Conservation (phyloP, 768 basidiomycete genomes). For the Polyporus arcularius region DNA sequence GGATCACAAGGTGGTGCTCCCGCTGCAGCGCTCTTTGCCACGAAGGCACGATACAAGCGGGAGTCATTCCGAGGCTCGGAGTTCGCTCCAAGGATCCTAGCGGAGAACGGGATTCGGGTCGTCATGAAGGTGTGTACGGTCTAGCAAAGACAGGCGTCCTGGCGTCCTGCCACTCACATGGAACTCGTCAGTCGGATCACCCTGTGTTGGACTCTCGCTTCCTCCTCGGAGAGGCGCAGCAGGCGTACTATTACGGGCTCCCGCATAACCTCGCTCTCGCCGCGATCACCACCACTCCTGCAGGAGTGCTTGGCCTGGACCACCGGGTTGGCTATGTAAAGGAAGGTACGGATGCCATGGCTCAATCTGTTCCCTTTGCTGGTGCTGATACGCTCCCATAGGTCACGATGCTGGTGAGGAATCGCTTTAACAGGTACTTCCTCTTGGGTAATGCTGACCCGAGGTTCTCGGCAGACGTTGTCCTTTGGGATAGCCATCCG, state of each 20-base stretch:
- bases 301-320: constrained; percentile 66
- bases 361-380: no score
- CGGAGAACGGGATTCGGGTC: constrained; percentile 57
- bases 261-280: constrained; percentile 64
- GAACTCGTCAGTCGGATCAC: constrained; percentile 46
- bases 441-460: no score
- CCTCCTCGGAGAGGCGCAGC: constrained; percentile 61
- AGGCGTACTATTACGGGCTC: constrained; percentile 73
- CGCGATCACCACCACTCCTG: constrained; percentile 72
- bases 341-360: constrained; percentile 38
- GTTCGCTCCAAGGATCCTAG: constrained; percentile 61
- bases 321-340: constrained; percentile 71
- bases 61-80: constrained; percentile 67
- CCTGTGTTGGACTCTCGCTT: constrained; percentile 57
- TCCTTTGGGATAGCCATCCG: constrained; percentile 79
- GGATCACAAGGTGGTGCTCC: constrained; percentile 50
- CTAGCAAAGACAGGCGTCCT: background rate
- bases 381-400: background rate
- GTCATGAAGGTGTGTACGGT: constrained; percentile 53
- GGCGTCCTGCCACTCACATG: background rate
- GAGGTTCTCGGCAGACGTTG: constrained; percentile 49
- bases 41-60: constrained; percentile 68
- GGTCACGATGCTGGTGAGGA: constrained; percentile 13
- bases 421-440: no score
- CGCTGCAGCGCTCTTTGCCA: constrained; percentile 79